Base-by-base conservation (phyloP, 148 eudicot genomes). In the Selenicereus undatus region DNA sequence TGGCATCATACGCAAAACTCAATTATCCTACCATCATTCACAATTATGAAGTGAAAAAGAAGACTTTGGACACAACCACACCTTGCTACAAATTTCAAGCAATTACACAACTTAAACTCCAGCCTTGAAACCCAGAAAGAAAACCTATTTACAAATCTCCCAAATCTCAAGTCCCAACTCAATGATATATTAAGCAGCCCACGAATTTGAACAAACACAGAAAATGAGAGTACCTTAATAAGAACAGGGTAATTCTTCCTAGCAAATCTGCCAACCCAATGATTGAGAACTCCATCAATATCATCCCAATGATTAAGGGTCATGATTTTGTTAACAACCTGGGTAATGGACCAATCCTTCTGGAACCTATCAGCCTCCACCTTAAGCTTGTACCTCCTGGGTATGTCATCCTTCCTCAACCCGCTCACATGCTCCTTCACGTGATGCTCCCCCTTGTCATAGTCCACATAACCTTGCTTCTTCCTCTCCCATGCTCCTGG, bases 221-320 rank as follows among this genome's bases (percentile, higher is more conserved):
- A 51, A n/a, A 20, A 68, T 5, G 18, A 18, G 6, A 26, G 16
- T 58, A 90, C 97, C 95, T 86, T 89, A 11, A 94, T 91, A 51
- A 93, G 92, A 84, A 92, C 32, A 24, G 97, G 91, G 35, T 85
- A 93, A 74, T 95, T 95, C 89, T 93, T 95, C 64, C 91, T 84
- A 75, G 97, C 84, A 79, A 95, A 95, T 71, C 97, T 83, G 6
- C 99, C 97, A 76, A 91, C 91, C 99, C 99, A 95, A 24, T 86
- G 86, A 83, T 95, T 95, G 75, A 95, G 85, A 78, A 95, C 81
- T 16, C 91, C 91, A 0, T 95, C 87, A 71, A 95, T 82, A 74
- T 92, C 97, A 43, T 90, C 91, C 83, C 84, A 78, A n/a, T 75
- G 80, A 11, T 82, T 73, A 30, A 87, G 85, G 45, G 60, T 80